Percentiles rank a stretch among this genome's conserved stretches.
phyloP scores from a whole-genome alignment of 257 asterid genomes.

The Solanum corneliomulleri region DNA sequence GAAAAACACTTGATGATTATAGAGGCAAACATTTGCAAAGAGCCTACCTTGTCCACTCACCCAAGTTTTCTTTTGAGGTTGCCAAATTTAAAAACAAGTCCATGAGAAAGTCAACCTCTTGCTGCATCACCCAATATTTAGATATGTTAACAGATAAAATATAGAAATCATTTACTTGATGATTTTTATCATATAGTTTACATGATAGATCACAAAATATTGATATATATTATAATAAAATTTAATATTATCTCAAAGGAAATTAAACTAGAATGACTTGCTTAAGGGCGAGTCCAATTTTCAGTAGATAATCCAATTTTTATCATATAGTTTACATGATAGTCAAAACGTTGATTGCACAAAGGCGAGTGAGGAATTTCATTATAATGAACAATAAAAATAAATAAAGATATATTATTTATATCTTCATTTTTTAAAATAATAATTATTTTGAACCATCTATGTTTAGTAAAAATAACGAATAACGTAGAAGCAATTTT shows the following conservation, averaged over 20 bases:
- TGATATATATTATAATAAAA: neutral
- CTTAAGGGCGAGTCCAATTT: slow-evolving; percentile 4
- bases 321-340: neutral
- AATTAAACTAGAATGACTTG: neutral
- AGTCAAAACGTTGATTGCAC: slow-evolving; percentile 11
- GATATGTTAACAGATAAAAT: neutral
- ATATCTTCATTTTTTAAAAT: too few relatives aligned
- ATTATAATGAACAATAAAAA: neutral
- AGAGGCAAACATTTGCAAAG: neutral
- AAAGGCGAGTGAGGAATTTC: neutral
- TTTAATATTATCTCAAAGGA: neutral
- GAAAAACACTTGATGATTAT: neutral
- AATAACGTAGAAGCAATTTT: neutral
- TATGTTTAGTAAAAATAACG: too few relatives aligned
- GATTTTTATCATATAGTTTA: neutral
- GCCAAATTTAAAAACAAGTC: neutral
- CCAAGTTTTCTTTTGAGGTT: neutral
- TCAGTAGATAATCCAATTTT: slow-evolving; percentile 9
- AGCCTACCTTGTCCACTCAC: neutral
- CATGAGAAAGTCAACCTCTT: neutral
- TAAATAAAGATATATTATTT: too few relatives aligned
- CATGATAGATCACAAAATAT: neutral
- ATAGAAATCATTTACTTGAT: neutral
- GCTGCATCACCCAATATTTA: neutral
- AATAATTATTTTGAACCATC: neutral